Evolutionary conservation across 2,329 filamentous ascomycete species (phyloP).

Genomic region (Ascochyta koolunga): DNA sequence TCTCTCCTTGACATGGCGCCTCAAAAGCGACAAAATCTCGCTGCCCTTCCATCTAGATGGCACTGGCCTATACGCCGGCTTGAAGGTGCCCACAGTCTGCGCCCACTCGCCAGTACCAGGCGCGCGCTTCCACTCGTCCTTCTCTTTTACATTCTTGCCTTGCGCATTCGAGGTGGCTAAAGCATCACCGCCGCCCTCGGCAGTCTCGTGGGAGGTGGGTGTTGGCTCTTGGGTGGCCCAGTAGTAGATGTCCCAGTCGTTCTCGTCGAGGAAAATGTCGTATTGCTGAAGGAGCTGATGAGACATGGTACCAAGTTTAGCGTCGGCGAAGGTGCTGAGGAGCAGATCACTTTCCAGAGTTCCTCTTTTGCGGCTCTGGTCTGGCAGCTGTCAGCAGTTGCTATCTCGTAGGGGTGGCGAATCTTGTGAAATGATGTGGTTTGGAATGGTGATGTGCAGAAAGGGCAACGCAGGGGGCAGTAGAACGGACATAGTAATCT

Average conservation of each 20-base stretch:
- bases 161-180: conserved; percentile 53
- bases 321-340: conserved; percentile 90
- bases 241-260: conserved; percentile 99
- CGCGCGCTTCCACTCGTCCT: conserved; percentile 57
- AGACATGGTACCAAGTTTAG: conserved; percentile 76
- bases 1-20: conserved; percentile 77
- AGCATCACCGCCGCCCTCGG: conserved; percentile 58
- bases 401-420: not conserved
- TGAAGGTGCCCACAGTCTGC: conserved; percentile 93
- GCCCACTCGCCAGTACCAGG: conserved; percentile 83
- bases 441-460: too few species aligned
- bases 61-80: conserved; percentile 90
- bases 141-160: conserved; percentile 52
- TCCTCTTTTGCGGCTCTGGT: conserved; percentile 95
- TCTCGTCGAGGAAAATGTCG: conserved; percentile 94
- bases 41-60: conserved; percentile 84
- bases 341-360: conserved; percentile 95
- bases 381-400: conserved; percentile 54
- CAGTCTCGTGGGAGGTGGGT: conserved; percentile 62
- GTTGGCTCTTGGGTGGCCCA: conserved; percentile 90
- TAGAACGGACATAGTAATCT: conserved; percentile 71
- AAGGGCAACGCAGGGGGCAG: conserved; percentile 8
- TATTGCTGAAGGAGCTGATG: conserved; percentile 77
- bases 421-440: too few species aligned
- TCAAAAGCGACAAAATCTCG: conserved; percentile 76